phyloP scores from a whole-genome alignment of 2,329 filamentous ascomycete species.

The Colletotrichum gloeosporioides region DNA sequence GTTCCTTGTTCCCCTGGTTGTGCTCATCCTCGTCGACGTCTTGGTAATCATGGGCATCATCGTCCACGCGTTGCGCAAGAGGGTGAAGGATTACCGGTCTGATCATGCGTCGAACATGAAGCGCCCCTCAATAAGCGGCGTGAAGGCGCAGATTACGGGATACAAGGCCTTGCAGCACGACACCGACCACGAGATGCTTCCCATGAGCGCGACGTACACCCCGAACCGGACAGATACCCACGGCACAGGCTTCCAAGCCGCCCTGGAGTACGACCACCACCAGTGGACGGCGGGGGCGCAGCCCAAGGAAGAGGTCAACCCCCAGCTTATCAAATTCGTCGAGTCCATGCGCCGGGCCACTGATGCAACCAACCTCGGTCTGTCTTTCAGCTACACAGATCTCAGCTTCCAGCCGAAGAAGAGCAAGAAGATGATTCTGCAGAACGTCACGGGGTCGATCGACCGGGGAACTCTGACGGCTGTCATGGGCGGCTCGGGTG shows the following conservation, averaged over 20 bases:
- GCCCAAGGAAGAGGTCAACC: constrained; percentile 33
- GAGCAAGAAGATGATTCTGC: constrained; percentile 50
- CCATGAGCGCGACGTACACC: constrained; percentile 36
- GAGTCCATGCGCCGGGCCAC: constrained; percentile 58
- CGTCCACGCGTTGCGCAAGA: constrained; percentile 37
- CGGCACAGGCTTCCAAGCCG: constrained; percentile 38
- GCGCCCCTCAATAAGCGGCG: constrained; percentile 26
- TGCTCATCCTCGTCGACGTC: constrained; percentile 49
- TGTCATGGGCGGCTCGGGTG: constrained; percentile 66
- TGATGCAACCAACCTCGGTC: constrained; percentile 54
- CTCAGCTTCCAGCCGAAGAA: constrained; percentile 54
- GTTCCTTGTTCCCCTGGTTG: constrained; percentile 45
- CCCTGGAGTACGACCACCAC: constrained; percentile 32
- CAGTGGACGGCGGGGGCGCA: constrained; percentile 25
- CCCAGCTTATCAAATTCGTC: constrained; percentile 54
- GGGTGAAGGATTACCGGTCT: constrained; percentile 25
- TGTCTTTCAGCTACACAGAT: constrained; percentile 58
- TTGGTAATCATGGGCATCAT: constrained; percentile 41
- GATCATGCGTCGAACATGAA: not conserved
- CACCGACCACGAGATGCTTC: constrained; percentile 39
- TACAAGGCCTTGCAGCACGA: constrained; percentile 38
- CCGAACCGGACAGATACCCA: constrained; percentile 21
- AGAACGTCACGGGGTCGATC: constrained; percentile 60
- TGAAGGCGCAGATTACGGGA: constrained; percentile 34
- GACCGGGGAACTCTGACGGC: constrained; percentile 59